These are phyloP conservation scores for Cladosporium cucumerinum DNA, from an alignment of 2,329 filamentous ascomycete genomes.

Conservation along the genomic window DNA sequence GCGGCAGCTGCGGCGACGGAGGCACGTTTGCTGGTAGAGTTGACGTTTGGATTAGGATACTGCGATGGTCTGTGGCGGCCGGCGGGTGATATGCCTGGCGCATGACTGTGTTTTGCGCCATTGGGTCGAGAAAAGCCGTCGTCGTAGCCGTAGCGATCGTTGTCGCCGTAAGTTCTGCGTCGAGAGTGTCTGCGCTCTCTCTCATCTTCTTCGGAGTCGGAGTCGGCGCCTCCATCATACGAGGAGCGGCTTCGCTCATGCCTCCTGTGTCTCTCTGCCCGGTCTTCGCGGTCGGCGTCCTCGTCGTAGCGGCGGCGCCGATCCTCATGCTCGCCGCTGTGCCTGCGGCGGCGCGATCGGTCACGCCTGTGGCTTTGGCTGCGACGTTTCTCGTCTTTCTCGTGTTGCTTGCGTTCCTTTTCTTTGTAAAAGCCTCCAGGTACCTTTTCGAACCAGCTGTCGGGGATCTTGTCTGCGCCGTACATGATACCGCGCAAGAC, in stretches of 20 bases:
- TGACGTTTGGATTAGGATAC: neutral
- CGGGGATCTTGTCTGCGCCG: constrained; percentile 38
- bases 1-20: constrained; percentile 17
- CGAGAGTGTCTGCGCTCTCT: constrained; percentile 7
- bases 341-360: constrained; percentile 23
- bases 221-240: constrained; percentile 28
- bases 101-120: neutral
- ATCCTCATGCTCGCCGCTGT: constrained; percentile 29
- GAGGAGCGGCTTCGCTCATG: constrained; percentile 16
- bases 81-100: neutral
- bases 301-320: constrained; percentile 19
- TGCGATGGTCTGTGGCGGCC: neutral
- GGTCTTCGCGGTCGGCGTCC: constrained; percentile 21
- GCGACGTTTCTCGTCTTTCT: constrained; percentile 18
- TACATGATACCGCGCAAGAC: constrained; percentile 27
- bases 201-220: neutral
- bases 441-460: constrained; percentile 38
- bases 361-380: constrained; percentile 15
- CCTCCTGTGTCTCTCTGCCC: constrained; percentile 13
- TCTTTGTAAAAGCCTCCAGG: constrained; percentile 36
- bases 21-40: constrained; percentile 13
- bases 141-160: constrained; percentile 25
- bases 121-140: constrained; percentile 18
- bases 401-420: constrained; percentile 21
- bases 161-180: constrained; percentile 17